Conservation (phyloP, 2,329 filamentous ascomycete species). For the Botrytis porri region DNA sequence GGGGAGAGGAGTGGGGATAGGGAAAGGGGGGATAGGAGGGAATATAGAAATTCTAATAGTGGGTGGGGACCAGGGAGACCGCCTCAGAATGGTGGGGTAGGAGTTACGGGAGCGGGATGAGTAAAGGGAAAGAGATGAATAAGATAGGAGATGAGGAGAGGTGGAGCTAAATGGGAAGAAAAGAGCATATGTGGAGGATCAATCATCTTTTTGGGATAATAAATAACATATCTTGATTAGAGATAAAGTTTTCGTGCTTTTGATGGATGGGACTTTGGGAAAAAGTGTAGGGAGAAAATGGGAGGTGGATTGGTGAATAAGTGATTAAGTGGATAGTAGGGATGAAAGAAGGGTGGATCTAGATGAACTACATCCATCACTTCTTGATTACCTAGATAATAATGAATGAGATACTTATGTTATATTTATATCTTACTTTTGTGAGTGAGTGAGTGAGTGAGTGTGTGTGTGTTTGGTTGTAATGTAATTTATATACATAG, state of each 20-base stretch:
- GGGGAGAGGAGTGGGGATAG: background rate
- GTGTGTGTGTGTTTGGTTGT: background rate
- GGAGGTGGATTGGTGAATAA: background rate
- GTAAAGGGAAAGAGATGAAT: background rate
- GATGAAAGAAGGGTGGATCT: background rate
- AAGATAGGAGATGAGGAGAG: background rate
- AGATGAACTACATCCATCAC: background rate
- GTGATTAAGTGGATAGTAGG: background rate
- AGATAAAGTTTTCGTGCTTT: slow-evolving; percentile 1
- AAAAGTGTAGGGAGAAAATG: background rate
- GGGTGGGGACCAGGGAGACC: slow-evolving; percentile 36
- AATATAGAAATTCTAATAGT: slow-evolving; percentile 35
- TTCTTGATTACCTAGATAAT: background rate
- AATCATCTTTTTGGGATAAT: slow-evolving; percentile 14
- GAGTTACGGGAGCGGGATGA: slow-evolving; percentile 37
- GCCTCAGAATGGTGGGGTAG: slow-evolving; percentile 37
- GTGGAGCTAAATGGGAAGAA: background rate
- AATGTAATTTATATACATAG: background rate
- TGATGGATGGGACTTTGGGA: background rate
- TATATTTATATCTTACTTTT: background rate
- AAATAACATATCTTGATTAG: slow-evolving; percentile 14
- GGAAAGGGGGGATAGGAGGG: slow-evolving; percentile 20
- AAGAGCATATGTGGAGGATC: slow-evolving; percentile 8
- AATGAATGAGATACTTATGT: background rate
- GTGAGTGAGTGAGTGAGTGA: background rate